These are phyloP conservation scores for Candida vartiovaarae DNA, from an alignment of 805 yeast genomes.

Conservation along the genomic window DNA sequence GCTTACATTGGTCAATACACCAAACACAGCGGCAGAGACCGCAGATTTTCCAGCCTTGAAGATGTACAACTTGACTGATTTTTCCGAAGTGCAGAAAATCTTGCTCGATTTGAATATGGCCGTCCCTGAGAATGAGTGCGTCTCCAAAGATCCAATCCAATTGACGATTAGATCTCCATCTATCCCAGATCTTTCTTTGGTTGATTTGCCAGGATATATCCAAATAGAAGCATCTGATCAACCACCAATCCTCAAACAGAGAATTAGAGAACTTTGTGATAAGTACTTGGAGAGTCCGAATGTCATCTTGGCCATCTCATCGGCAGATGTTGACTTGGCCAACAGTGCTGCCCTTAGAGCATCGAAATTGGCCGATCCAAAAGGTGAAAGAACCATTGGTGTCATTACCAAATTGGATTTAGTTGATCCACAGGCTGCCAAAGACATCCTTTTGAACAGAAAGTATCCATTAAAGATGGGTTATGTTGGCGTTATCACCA, in stretches of 20 bases:
- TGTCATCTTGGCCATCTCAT: conserved; percentile 89
- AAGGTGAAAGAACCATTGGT: conserved; percentile 93
- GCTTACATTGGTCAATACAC: conserved; percentile 82
- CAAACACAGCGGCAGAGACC: conserved; percentile 69
- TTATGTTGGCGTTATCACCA: conserved; percentile 95
- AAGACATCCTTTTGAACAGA: conserved; percentile 60
- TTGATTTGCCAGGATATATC: conserved; percentile 96
- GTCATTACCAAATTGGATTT: conserved; percentile 92
- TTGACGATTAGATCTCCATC: conserved; percentile 82
- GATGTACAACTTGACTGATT: conserved; percentile 76
- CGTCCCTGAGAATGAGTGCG: conserved; percentile 78
- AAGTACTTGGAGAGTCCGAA: conserved; percentile 86
- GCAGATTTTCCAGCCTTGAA: conserved; percentile 93
- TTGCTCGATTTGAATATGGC: conserved; percentile 87
- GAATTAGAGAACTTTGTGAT: conserved; percentile 75
- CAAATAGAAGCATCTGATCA: conserved; percentile 97
- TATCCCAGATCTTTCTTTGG: conserved; percentile 88
- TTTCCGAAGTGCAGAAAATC: conserved; percentile 81
- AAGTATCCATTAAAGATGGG: conserved; percentile 94
- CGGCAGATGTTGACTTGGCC: conserved; percentile 97
- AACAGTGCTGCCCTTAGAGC: conserved; percentile 93
- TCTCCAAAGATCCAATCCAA: conserved; percentile 91
- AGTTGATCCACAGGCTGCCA: conserved; percentile 71
- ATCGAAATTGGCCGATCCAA: conserved; percentile 82
- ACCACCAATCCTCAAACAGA: conserved; percentile 74